A percentile compares a stretch with the other conserved stretches of the same genome.
Evolutionary conservation across 805 yeast species (phyloP).

Genomic region (Metschnikowia aberdeeniae): DNA sequence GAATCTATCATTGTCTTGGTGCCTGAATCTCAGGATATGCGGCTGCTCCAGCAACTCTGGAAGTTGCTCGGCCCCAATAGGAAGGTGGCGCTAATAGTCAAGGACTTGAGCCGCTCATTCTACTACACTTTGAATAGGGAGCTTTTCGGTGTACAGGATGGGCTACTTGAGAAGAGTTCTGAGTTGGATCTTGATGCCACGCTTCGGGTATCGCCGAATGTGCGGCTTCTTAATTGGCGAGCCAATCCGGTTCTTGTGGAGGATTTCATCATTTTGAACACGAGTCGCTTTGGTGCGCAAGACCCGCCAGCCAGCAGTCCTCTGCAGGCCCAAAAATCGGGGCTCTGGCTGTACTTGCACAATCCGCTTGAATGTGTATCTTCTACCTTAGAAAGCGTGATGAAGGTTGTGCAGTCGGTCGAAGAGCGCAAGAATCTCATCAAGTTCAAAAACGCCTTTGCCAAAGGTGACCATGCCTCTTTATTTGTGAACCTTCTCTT

Average conservation of each 20-base stretch:
- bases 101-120: constrained; percentile 33
- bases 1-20: constrained; percentile 8
- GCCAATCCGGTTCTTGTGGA: constrained; percentile 36
- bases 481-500: constrained; percentile 42
- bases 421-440: constrained; percentile 19
- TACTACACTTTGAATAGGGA: constrained; percentile 28
- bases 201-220: constrained; percentile 31
- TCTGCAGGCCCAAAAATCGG: constrained; percentile 13
- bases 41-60: constrained; percentile 8
- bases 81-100: constrained; percentile 27
- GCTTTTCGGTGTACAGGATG: constrained; percentile 11
- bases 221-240: constrained; percentile 46
- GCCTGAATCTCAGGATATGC: constrained; percentile 6
- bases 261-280: constrained; percentile 32
- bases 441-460: constrained; percentile 51
- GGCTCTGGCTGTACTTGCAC: constrained; percentile 41
- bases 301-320: too few species aligned
- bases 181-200: constrained; percentile 6
- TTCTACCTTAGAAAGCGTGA: constrained; percentile 45
- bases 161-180: constrained; percentile 15
- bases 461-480: constrained; percentile 57
- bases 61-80: constrained; percentile 3
- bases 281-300: background rate
- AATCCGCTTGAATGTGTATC: constrained; percentile 46
- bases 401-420: constrained; percentile 42